Conservation (phyloP, 2,329 filamentous ascomycete species). For the Fusarium napiforme region DNA sequence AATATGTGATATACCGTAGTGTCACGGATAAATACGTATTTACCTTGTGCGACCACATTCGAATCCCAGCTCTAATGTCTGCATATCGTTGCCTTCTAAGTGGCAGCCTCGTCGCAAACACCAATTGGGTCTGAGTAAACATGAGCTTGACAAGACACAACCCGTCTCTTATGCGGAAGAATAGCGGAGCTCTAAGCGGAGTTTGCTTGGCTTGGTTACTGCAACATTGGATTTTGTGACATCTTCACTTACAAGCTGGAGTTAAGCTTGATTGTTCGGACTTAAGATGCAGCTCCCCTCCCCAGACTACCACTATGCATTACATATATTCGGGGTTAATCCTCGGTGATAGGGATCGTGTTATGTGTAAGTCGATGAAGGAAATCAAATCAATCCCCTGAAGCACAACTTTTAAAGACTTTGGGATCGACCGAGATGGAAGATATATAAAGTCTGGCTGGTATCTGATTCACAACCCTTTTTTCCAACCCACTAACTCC, state of each 20-base stretch:
- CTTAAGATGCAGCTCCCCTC: neutral
- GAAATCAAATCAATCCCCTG: rapidly evolving
- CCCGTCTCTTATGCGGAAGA: neutral
- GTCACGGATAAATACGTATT: no score
- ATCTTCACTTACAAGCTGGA: neutral
- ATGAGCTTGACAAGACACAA: no score
- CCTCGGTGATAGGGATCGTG: neutral
- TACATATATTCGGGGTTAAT: neutral
- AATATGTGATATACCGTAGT: no score
- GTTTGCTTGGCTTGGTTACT: no score
- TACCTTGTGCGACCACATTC: no score
- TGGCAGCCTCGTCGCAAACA: no score
- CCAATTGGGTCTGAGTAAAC: no score
- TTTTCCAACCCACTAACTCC: rapidly evolving
- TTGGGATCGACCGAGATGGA: neutral
- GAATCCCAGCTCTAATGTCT: no score
- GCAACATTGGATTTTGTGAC: neutral
- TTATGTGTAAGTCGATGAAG: neutral
- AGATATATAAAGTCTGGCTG: neutral
- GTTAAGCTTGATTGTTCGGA: neutral
- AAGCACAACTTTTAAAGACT: no score
- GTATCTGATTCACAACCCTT: rapidly evolving
- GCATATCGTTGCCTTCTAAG: no score
- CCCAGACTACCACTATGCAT: neutral
- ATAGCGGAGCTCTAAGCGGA: neutral